These are phyloP conservation scores for Pseudogymnoascus sp. DNA, from an alignment of 2,329 filamentous ascomycete genomes.

Conservation along the genomic window DNA sequence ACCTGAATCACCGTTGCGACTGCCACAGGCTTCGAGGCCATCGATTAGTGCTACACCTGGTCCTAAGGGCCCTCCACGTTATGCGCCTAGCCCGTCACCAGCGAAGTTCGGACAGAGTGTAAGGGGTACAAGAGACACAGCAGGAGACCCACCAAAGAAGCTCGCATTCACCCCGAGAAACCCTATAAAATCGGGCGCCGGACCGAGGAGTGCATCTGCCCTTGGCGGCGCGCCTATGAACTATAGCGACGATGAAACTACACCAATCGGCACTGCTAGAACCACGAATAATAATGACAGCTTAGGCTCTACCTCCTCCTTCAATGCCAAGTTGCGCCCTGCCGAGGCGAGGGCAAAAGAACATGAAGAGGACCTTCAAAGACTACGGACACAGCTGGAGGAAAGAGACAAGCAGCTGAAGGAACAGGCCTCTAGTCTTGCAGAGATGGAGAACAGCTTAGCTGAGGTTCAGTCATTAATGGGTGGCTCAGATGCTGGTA, in stretches of 20 bases:
- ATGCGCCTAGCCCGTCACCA: conserved; percentile 53
- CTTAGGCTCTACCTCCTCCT: conserved; percentile 47
- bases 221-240: conserved; percentile 42
- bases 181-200: conserved; percentile 43
- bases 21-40: conserved; percentile 53
- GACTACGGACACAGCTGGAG: conserved; percentile 65
- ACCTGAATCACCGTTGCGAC: conserved; percentile 77
- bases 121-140: conserved; percentile 42
- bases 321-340: conserved; percentile 47
- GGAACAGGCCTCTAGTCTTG: conserved; percentile 73
- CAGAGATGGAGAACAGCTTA: conserved; percentile 84
- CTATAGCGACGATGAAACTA: conserved; percentile 49
- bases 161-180: conserved; percentile 36
- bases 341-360: conserved; percentile 34
- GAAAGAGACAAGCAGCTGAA: conserved; percentile 83
- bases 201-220: conserved; percentile 53
- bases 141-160: conserved; percentile 55
- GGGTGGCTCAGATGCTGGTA: conserved; percentile 45
- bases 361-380: conserved; percentile 63
- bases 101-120: conserved; percentile 59
- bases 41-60: conserved; percentile 47
- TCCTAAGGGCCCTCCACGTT: conserved; percentile 46
- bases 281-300: conserved; percentile 47
- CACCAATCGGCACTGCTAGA: conserved; percentile 45
- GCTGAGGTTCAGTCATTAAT: conserved; percentile 74